These are phyloP conservation scores for Berkeleyomyces rouxiae DNA, from an alignment of 2,329 filamentous ascomycete species.

Conservation along the genomic window DNA sequence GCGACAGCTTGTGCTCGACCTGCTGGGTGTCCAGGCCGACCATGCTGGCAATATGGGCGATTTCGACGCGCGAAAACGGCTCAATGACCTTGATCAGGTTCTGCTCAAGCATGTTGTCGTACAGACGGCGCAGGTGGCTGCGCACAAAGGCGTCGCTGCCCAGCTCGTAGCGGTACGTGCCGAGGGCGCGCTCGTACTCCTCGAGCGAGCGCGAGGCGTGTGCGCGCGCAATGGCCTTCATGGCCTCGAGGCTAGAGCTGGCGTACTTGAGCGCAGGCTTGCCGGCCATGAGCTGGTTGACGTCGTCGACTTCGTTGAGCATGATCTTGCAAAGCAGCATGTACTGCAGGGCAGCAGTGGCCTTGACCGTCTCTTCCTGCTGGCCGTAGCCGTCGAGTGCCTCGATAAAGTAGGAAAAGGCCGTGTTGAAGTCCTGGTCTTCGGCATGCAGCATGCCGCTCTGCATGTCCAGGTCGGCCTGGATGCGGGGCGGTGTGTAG, in stretches of 20 bases:
- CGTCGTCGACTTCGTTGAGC: slow-evolving; percentile 92
- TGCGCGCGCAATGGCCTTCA: slow-evolving; percentile 95
- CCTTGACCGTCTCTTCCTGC: slow-evolving; percentile 73
- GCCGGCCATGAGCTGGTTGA: slow-evolving; percentile 82
- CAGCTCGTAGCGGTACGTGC: slow-evolving; percentile 81
- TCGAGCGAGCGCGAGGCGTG: slow-evolving; percentile 91
- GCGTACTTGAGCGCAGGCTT: slow-evolving; percentile 97
- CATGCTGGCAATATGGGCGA: slow-evolving; percentile 93
- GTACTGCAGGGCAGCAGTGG: slow-evolving; percentile 96
- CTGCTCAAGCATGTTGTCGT: slow-evolving; percentile 98
- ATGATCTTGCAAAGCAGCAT: slow-evolving; percentile 99
- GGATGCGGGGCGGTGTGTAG: slow-evolving; percentile 86
- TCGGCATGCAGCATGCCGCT: slow-evolving; percentile 97
- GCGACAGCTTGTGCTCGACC: slow-evolving; percentile 93
- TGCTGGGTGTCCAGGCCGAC: slow-evolving; percentile 90
- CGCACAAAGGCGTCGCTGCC: slow-evolving; percentile 92
- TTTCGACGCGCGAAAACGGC: slow-evolving; percentile 93
- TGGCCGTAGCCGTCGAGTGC: slow-evolving; percentile 92
- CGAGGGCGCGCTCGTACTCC: slow-evolving; percentile 88
- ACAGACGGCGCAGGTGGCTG: slow-evolving; percentile 85
- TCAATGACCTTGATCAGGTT: slow-evolving; percentile 99
- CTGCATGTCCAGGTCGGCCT: slow-evolving; percentile 97
- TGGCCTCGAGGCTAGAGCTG: slow-evolving; percentile 87
- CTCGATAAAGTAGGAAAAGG: slow-evolving; percentile 98
- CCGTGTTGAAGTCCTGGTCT: slow-evolving; percentile 97